Evolutionary conservation across 1,284 basidiomycete species (phyloP).

Genomic region (Melampsora allii-populina): DNA sequence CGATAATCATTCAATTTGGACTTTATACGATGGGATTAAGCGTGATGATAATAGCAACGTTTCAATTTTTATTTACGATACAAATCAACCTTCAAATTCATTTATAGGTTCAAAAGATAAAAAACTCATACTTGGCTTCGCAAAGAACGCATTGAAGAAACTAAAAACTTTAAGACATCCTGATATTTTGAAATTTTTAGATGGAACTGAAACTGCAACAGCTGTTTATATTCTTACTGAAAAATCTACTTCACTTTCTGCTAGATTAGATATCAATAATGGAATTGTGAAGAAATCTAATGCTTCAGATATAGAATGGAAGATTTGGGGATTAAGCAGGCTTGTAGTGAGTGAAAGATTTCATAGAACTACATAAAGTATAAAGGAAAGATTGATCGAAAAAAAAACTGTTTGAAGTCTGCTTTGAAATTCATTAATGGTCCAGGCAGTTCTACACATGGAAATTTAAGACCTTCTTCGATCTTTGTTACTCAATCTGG

Average conservation of each 20-base stretch:
- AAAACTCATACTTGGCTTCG: conserved; percentile 63
- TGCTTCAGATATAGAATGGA: conserved; percentile 68
- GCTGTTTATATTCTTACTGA: conserved; percentile 92
- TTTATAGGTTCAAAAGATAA: conserved; percentile 58
- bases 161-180: conserved; percentile 89
- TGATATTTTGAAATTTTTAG: conserved; percentile 91
- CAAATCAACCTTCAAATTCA: conserved; percentile 54
- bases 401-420: conserved; percentile 58
- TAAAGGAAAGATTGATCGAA: not conserved
- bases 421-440: conserved; percentile 90
- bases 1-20: conserved; percentile 46
- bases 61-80: conserved; percentile 73
- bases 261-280: conserved; percentile 58
- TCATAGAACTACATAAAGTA: not conserved
- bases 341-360: conserved; percentile 66
- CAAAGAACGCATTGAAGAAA: conserved; percentile 86
- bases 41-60: conserved; percentile 73
- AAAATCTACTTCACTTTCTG: conserved; percentile 74
- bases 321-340: conserved; percentile 88
- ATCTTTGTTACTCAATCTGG: conserved; percentile 87
- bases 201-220: conserved; percentile 81
- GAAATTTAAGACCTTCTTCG: conserved; percentile 71
- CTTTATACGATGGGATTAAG: conserved; percentile 41
- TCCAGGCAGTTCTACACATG: conserved; percentile 70
- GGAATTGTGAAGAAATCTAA: conserved; percentile 4